A percentile compares a stretch with the other conserved stretches of the same genome.
Evolutionary conservation across 169 alveolate genomes (phyloP).

Genomic region (Babesia bigemina): DNA sequence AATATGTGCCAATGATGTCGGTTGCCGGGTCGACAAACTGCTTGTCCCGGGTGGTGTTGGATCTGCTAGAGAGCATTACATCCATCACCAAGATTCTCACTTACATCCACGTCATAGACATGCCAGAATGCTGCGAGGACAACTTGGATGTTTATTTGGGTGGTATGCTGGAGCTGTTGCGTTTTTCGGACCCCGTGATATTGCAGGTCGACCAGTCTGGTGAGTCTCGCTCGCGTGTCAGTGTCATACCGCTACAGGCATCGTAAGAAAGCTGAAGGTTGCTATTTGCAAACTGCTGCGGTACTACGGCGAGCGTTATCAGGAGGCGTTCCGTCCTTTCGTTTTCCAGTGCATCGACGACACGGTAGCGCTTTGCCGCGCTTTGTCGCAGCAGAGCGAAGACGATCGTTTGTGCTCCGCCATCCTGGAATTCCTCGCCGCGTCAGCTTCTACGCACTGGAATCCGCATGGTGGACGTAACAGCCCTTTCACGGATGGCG

Average conservation of each 20-base stretch:
- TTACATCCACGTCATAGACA: constrained; percentile 61
- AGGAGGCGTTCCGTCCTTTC: constrained; percentile 62
- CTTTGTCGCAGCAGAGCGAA: constrained; percentile 27
- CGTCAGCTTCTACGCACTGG: constrained; percentile 65
- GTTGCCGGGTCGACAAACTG: constrained; percentile 7
- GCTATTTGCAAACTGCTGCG: constrained; percentile 55
- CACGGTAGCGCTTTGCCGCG: constrained; percentile 44
- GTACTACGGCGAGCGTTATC: constrained; percentile 68
- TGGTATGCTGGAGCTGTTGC: constrained; percentile 50
- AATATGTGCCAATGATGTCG: constrained; percentile 9
- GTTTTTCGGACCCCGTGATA: constrained; percentile 39
- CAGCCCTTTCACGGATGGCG: constrained; percentile 58
- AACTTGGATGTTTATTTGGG: constrained; percentile 55
- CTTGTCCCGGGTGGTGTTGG: constrained; percentile 40
- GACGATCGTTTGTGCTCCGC: constrained; percentile 61
- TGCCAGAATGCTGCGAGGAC: constrained; percentile 68
- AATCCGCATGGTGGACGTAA: constrained; percentile 31
- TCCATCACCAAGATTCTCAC: constrained; percentile 50
- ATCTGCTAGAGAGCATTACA: constrained; percentile 44
- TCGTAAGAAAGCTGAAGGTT: constrained; percentile 34
- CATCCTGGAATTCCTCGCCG: constrained; percentile 58
- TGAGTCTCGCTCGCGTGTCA: neutral
- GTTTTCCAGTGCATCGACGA: constrained; percentile 64
- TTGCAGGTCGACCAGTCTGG: constrained; percentile 35
- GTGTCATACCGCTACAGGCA: constrained; percentile 1